These are phyloP conservation scores for Dipodascus geniculatus DNA, from an alignment of 805 yeast genomes.

Conservation along the genomic window DNA sequence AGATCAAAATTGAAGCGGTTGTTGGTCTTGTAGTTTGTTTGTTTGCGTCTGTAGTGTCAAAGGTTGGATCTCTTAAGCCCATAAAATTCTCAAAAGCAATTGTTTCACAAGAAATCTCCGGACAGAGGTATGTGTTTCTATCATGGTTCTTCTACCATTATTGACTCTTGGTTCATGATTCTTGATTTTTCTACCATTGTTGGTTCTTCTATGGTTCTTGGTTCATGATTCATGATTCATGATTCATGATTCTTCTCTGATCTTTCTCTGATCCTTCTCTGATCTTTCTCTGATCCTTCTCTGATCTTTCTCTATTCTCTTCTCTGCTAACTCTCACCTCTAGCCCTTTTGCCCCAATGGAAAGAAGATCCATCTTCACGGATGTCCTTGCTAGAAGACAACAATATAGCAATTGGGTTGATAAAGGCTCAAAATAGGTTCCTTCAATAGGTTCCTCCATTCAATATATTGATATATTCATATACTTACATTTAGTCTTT, in stretches of 20 bases:
- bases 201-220: no score
- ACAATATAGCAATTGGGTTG: conserved; percentile 27
- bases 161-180: no score
- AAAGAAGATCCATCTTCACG: conserved; percentile 40
- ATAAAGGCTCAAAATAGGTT: conserved; percentile 6
- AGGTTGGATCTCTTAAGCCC: conserved; percentile 31
- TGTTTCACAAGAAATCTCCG: conserved; percentile 35
- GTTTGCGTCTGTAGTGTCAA: conserved; percentile 24
- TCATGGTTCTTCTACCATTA: background rate
- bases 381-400: conserved; percentile 36
- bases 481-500: no score
- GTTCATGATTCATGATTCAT: no score
- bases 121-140: conserved; percentile 20
- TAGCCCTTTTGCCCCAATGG: conserved; percentile 34
- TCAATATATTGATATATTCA: no score
- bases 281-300: no score
- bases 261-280: no score
- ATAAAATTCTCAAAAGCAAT: conserved; percentile 40
- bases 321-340: no score
- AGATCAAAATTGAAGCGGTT: conserved; percentile 38
- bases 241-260: no score
- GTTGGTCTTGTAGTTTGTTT: conserved; percentile 35
- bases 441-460: no score
- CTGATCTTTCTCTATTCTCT: no score
- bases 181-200: no score